Evolutionary conservation across 768 basidiomycete species (phyloP).

Genomic region (Suillus occidentalis): DNA sequence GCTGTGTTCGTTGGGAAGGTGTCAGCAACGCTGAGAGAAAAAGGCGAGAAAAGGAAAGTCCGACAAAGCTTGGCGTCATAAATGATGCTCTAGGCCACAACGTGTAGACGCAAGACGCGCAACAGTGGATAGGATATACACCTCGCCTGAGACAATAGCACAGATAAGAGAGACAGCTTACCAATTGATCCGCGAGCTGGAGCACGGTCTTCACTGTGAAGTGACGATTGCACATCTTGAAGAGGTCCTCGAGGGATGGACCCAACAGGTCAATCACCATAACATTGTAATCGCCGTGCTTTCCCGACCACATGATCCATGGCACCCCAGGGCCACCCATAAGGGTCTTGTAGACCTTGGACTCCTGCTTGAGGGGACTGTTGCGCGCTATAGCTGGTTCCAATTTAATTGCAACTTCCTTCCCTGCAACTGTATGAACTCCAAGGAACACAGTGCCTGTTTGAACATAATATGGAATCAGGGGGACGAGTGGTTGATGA

Average conservation of each 20-base stretch:
- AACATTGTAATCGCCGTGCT: conserved; percentile 93
- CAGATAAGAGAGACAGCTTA: conserved; percentile 40
- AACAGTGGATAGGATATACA: neutral
- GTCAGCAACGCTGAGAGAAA: conserved; percentile 13
- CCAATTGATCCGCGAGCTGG: conserved; percentile 91
- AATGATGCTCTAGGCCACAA: neutral
- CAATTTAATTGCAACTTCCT: conserved; percentile 82
- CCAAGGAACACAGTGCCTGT: conserved; percentile 76
- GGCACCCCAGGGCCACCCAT: conserved; percentile 89
- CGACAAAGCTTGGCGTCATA: conserved; percentile 1
- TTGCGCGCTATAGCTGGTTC: conserved; percentile 58
- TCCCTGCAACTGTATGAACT: conserved; percentile 78
- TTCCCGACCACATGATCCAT: conserved; percentile 91
- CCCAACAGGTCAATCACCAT: conserved; percentile 98
- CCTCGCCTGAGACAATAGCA: neutral
- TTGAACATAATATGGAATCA: conserved; percentile 15
- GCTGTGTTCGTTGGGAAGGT: conserved; percentile 44
- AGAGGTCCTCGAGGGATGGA: conserved; percentile 83
- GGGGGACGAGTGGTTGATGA: neutral
- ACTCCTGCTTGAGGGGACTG: conserved; percentile 83
- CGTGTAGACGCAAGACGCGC: neutral
- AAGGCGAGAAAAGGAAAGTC: conserved; percentile 1
- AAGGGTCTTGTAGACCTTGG: conserved; percentile 88
- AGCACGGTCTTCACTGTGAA: conserved; percentile 95
- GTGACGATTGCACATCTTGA: conserved; percentile 87